Conservation (phyloP, 495 filamentous ascomycete species). For the Neurospora sp. region DNA sequence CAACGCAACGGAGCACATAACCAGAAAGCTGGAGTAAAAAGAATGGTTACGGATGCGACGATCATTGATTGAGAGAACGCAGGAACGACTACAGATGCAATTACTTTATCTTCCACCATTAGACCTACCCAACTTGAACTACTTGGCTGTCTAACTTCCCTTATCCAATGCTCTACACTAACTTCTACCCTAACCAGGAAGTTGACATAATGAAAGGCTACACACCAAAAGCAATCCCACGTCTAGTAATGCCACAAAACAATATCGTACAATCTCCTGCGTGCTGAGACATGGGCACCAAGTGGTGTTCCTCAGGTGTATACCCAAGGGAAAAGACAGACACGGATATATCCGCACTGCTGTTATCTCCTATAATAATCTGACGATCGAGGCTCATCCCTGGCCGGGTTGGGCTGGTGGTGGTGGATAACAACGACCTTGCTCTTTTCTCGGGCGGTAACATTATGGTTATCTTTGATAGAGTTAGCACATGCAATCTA, state of each 20-base stretch:
- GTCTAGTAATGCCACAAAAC: neutral
- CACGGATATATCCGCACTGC: neutral
- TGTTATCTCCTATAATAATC: neutral
- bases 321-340: neutral
- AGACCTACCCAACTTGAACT: neutral
- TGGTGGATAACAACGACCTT: slow-evolving; percentile 11
- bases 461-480: neutral
- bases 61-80: neutral
- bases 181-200: neutral
- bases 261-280: neutral
- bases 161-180: neutral
- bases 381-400: slow-evolving; percentile 11
- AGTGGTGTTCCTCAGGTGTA: neutral
- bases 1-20: neutral
- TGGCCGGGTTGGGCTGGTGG: slow-evolving; percentile 4
- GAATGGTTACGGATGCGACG: neutral
- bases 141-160: neutral
- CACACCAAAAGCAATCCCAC: neutral
- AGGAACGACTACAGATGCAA: neutral
- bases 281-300: neutral
- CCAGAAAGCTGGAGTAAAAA: neutral
- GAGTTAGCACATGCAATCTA: neutral
- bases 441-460: neutral
- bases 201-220: neutral
- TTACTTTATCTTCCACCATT: neutral